Base-by-base conservation (phyloP, 495 filamentous ascomycete species). In the Geoglossum glabrum region DNA sequence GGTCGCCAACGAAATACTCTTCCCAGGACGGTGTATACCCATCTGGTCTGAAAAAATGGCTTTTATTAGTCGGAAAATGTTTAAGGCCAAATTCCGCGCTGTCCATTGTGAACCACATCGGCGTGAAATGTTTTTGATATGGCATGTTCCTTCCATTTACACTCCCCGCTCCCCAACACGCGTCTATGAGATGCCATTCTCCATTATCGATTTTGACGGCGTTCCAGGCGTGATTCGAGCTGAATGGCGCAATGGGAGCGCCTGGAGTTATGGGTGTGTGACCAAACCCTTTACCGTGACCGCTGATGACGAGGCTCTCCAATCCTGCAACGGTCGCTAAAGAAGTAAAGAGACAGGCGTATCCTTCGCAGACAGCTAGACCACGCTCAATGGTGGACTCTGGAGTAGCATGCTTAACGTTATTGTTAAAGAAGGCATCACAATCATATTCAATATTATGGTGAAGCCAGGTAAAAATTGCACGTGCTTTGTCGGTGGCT, bases 401-500 rank as follows among this genome's bases (percentile, higher is more conserved):
- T 0, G 87, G 81, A 5, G 81, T 84, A 27, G 78, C 77, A n/a
- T 79, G 72, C 60, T 79, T 70, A 36, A 93, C 73, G 56, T 68
- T 78, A 46, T 80, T 74, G 58, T 75, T 77, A 66, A 90, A 89
- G 73, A 95, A 92, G 45, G 79, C 74, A 36, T 79, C 70, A 5
- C 77, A 74, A 67, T 98, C 85, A 69, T 98, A 98, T 49, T 72
- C 72, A 59, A 98, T 80, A 64, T 96, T 97, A 68, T 98, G 83
- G 68, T 97, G 92, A 50, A 87, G 76, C 92, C 90, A 98, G 8
- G 87, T 86, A 68, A 98, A 98, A 59, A 98, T 84, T 9, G 76
- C 84, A 17, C 92, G 79, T 11, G 92, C 90, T 69, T 94, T 95
- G 67, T 97, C 92, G 1, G 90, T 95, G 0, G 68, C 61, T 1